A percentile compares a stretch with the other conserved stretches of the same genome.
These are phyloP conservation scores for Saturnispora mendoncae DNA, from an alignment of 805 yeast genomes.

Conservation along the genomic window DNA sequence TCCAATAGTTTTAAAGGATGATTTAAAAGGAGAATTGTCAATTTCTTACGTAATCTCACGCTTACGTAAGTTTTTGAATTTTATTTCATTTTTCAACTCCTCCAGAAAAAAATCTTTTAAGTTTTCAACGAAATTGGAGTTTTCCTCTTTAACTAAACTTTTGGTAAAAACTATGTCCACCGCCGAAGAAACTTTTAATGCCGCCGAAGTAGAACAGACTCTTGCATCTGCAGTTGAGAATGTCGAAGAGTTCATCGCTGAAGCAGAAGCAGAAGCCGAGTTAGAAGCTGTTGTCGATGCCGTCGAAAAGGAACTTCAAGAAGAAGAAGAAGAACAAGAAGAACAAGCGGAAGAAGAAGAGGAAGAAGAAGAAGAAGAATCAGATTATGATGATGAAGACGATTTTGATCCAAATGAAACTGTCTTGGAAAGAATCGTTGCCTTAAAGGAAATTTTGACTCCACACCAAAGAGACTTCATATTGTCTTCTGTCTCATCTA, in stretches of 20 bases:
- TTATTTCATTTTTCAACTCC: too few species aligned
- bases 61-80: too few species aligned
- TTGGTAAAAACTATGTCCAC: too few species aligned
- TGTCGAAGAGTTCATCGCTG: constrained; percentile 12
- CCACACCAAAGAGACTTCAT: constrained; percentile 68
- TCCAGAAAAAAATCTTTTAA: too few species aligned
- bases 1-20: too few species aligned
- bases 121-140: too few species aligned
- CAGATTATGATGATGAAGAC: constrained; percentile 55
- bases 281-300: constrained; percentile 32
- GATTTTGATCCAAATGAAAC: constrained; percentile 84
- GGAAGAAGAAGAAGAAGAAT: constrained; percentile 19
- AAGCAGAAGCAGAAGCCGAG: constrained; percentile 22
- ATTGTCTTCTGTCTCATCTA: constrained; percentile 19
- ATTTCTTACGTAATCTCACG: too few species aligned
- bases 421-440: constrained; percentile 75
- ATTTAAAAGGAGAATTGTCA: too few species aligned
- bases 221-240: constrained; percentile 10
- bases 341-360: constrained; percentile 29
- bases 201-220: constrained; percentile 2
- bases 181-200: not conserved
- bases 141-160: too few species aligned
- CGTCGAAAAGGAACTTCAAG: constrained; percentile 22
- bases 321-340: constrained; percentile 27
- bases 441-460: constrained; percentile 85